These are phyloP conservation scores for Cryptosporidium andersoni DNA, from an alignment of 169 alveolate genomes.

Conservation along the genomic window DNA sequence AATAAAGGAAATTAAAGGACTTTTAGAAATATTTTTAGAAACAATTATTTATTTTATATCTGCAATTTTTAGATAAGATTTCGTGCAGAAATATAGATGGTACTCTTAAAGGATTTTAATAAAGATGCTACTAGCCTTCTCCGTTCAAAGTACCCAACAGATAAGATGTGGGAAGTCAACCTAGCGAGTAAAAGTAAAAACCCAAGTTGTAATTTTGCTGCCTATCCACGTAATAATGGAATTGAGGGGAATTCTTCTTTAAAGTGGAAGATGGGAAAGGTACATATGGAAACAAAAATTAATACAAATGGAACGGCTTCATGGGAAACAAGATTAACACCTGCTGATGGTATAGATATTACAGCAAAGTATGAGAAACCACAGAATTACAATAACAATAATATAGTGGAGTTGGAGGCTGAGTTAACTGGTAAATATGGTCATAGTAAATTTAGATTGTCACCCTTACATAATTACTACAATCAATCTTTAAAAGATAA, in stretches of 20 bases:
- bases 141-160: slow-evolving; percentile 48
- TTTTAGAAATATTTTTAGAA: too few relatives aligned
- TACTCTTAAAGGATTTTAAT: slow-evolving; percentile 40
- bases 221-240: not conserved
- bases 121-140: slow-evolving; percentile 30
- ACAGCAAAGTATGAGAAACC: slow-evolving; percentile 34
- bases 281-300: slow-evolving; percentile 58
- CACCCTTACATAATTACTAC: slow-evolving; percentile 22
- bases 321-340: slow-evolving; percentile 35
- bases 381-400: not conserved
- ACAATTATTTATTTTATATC: too few relatives aligned
- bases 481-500: slow-evolving; percentile 39
- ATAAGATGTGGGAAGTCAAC: slow-evolving; percentile 28
- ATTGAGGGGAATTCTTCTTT: slow-evolving; percentile 50
- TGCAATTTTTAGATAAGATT: too few relatives aligned
- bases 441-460: slow-evolving; percentile 49
- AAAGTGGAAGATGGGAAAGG: slow-evolving; percentile 20
- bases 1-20: too few relatives aligned
- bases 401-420: slow-evolving; percentile 39
- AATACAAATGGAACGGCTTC: slow-evolving; percentile 39
- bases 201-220: slow-evolving; percentile 22
- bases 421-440: slow-evolving; percentile 3
- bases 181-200: slow-evolving; percentile 37
- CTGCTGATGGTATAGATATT: slow-evolving; percentile 25
- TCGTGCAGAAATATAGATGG: not conserved